These are phyloP conservation scores for Hypoxylon sp. DNA, from an alignment of 2,329 filamentous ascomycete genomes.

Conservation along the genomic window DNA sequence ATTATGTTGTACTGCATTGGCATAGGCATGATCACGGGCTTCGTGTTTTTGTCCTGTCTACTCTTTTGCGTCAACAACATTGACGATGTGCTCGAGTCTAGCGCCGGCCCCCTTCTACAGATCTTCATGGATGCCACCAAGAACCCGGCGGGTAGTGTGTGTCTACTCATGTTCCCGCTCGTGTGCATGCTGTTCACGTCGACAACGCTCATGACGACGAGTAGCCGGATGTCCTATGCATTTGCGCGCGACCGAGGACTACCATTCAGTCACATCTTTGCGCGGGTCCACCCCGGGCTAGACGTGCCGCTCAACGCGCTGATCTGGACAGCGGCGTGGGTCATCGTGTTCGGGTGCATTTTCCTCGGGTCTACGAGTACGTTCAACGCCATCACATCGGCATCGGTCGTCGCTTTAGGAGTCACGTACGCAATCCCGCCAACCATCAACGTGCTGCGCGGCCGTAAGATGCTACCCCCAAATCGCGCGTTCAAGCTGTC, in stretches of 20 bases:
- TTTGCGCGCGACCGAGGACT: conserved; percentile 78
- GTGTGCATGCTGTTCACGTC: conserved; percentile 75
- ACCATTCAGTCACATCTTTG: conserved; percentile 72
- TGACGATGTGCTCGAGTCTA: conserved; percentile 67
- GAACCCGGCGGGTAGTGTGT: conserved; percentile 73
- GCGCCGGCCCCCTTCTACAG: conserved; percentile 71
- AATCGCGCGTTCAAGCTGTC: conserved; percentile 70
- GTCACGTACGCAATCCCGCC: conserved; percentile 83
- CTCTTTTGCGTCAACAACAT: conserved; percentile 75
- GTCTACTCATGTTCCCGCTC: conserved; percentile 77
- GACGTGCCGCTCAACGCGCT: conserved; percentile 78
- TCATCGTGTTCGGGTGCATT: conserved; percentile 78
- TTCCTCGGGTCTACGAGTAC: conserved; percentile 77
- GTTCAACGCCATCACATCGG: conserved; percentile 79
- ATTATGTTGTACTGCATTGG: conserved; percentile 68
- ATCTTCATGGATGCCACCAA: conserved; percentile 75
- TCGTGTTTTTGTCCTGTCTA: conserved; percentile 73
- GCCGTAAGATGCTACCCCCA: conserved; percentile 75
- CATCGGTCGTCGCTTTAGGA: conserved; percentile 79
- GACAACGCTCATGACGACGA: conserved; percentile 76
- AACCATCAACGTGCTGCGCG: conserved; percentile 76
- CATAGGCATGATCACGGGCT: conserved; percentile 75
- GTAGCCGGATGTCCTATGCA: conserved; percentile 76
- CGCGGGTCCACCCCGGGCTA: conserved; percentile 72
- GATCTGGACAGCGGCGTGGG: conserved; percentile 70